Evolutionary conservation across 2,329 filamentous ascomycete genomes (phyloP), one percentile per base, ranked within the genome.

Genomic region (Eutypella sp.): DNA sequence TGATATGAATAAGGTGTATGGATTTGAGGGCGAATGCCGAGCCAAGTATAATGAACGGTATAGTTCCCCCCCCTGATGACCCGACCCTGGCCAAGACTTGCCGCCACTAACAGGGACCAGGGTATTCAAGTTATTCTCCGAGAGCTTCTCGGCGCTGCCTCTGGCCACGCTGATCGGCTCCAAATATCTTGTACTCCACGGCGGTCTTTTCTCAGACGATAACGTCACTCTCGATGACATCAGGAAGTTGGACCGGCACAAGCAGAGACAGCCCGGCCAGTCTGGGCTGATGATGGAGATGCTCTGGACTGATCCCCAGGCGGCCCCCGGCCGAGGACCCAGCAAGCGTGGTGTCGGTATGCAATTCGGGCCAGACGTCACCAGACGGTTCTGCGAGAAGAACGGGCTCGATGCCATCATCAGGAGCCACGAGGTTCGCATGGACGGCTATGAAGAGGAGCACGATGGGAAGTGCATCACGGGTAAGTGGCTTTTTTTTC

Each of bases 201-300:
- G 92, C 47, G 93, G 93, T 55, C 78, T 97, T 40, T 96, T 97
- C 77, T 97, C 92, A 1, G 87, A 97, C 62, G 93, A 99, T 69
- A 93, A 88, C 56, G 78, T 92, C 52, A 91, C 88, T 1, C 73
- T 99, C 43, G 89, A 97, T 56, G 92, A 99, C 63, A 95, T 99
- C 56, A 82, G 93, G 55, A 95, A 95, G 70, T 75, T 97, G 47
- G 85, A 97, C 69, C 79, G 92, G 54, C 91, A 96, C 70, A 83
- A 81, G 65, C 93, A 97, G 69, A 80, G 89, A 50, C 92, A 97
- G 61, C 92, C 93, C 3, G 93, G 93, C 25, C 93, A 99, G 67
- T 73, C 87, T 41, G 93, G 93, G 13, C 72, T 99, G 58, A 99
- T 99, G 93, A 99, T 99, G 93, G 93, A 99, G 70, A 99, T 99